Evolutionary conservation across 108 stramenopile genomes (phyloP), one percentile per base, ranked within the genome.

Genomic region (Fragilaria radians): DNA sequence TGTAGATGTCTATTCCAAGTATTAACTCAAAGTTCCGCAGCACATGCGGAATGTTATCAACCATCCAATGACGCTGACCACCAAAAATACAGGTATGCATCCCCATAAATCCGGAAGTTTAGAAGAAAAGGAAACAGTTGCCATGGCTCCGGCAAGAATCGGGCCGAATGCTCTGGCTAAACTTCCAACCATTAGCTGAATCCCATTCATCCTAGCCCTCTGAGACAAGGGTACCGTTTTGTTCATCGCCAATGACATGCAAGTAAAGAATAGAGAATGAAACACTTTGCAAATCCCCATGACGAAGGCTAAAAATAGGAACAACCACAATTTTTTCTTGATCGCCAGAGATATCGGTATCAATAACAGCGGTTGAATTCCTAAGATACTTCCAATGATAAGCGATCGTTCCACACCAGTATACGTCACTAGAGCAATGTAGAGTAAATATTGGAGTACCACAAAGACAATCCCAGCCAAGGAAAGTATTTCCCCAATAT

Each of bases 171-270:
- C 81, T 53, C 79, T 80, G 9, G 74, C 74, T 2, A 80, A 28
- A n/a, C 78, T 77, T 11, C 76, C 81, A 1, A 81, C 87, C 18
- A 88, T 33, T 28, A 78, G 70, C 3, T 70, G 58, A 0, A 88
- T 54, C 11, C 83, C 87, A 60, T 88, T 85, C 87, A 82, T 76
- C 4, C 79, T 78, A 22, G 77, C 80, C 28, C 87, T 67, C 30
- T 75, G 72, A 21, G 73, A 61, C 14, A 63, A 52, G 14, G 73
- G 68, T 2, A 88, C 87, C 22, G 87, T 81, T 45, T 71, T 53
- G 47, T 88, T 88, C 5, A 70, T 70, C 23, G 77, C 46, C 19
- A 88, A 67, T 17, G 83, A 69, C 26, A 82, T 68, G 50, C 52
- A 62, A 17, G 83, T 72, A 58, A 88, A 79, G 34, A 74, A 77